Base-by-base conservation (phyloP, 2,329 filamentous ascomycete genomes). In the Monilinia polystroma region DNA sequence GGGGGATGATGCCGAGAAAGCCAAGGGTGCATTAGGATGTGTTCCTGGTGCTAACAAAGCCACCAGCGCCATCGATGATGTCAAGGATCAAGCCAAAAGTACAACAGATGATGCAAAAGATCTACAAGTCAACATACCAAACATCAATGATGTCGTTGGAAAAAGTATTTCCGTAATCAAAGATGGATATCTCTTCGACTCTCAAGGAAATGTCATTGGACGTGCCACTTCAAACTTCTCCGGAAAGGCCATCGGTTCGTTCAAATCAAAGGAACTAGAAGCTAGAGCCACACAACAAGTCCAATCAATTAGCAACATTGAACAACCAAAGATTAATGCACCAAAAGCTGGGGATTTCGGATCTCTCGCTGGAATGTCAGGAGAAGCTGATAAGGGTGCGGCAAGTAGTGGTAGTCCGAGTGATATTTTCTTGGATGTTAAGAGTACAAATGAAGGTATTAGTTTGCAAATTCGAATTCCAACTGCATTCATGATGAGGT, bases 161-260 rank as follows among this genome's bases (percentile, higher is more conserved):
- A 89, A 90, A 78, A 83, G 86, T 51, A 62, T 66, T 3, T 66
- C 64, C 32, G 87, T 91, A 70, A 89, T 90, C 79, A 91, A 90
- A 79, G 84, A 85, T 4, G 89, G 89, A 52, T 85, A 87, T 58
- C 79, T 85, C 0, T 84, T 87, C 32, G 85, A 87, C 72, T 77
- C 76, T 4, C 76, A 78, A 53, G 85, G 85, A 0, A 76, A 79
- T 59, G 80, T 89, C 54, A 83, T 90, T 63, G 89, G 89, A 45
- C 83, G 84, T 67, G 85, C 83, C 16, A 66, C 64, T 16, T 62
- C 64, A 2, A 66, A 66, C 18, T 66, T 66, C 29, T 62, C 56
- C 10, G 64, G 64, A 7, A 66, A 66, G 16, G 64, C 64, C 45
- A 29, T 41, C 5, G 64, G 64, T 45, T 62, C 35, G 2, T 66